These are phyloP conservation scores for Russula foetens DNA, from an alignment of 768 basidiomycete genomes.

Conservation along the genomic window DNA sequence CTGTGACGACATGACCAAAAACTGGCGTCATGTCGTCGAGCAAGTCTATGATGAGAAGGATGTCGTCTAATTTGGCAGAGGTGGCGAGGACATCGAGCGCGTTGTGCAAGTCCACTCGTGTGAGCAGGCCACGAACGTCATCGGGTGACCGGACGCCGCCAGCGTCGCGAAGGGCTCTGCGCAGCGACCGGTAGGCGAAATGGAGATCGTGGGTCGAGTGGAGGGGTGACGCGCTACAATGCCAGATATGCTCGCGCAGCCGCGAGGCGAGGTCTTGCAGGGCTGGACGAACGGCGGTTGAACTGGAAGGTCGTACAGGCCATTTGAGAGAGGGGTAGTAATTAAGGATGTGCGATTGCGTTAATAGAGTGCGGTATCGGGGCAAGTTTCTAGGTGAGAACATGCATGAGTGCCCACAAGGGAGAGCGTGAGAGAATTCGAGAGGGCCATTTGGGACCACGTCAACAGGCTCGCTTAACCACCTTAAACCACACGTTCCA, in stretches of 20 bases:
- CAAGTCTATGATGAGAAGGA: slow-evolving; percentile 46
- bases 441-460: not conserved
- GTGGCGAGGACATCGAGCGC: slow-evolving; percentile 40
- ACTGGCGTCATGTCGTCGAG: slow-evolving; percentile 40
- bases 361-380: not conserved
- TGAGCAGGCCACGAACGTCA: slow-evolving; percentile 16
- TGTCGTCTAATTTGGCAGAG: slow-evolving; percentile 45
- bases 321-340: not conserved
- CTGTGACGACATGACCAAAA: slow-evolving; percentile 39
- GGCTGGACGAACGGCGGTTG: slow-evolving; percentile 43
- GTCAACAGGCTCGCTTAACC: not conserved
- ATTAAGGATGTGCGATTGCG: not conserved
- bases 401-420: slow-evolving; percentile 4
- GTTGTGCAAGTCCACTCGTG: slow-evolving; percentile 29
- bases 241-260: slow-evolving; percentile 13
- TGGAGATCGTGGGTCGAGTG: slow-evolving; percentile 4
- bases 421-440: not conserved
- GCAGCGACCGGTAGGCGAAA: slow-evolving; percentile 9
- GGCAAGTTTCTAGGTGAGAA: slow-evolving; percentile 1
- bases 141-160: not conserved
- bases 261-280: slow-evolving; percentile 19
- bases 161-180: slow-evolving; percentile 10
- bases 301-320: not conserved
- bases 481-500: too few species aligned
- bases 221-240: not conserved